Evolutionary conservation across 1,139 yeast species (phyloP), one percentile per base, ranked within the genome.

Genomic region (Kluyveromyces sp.): DNA sequence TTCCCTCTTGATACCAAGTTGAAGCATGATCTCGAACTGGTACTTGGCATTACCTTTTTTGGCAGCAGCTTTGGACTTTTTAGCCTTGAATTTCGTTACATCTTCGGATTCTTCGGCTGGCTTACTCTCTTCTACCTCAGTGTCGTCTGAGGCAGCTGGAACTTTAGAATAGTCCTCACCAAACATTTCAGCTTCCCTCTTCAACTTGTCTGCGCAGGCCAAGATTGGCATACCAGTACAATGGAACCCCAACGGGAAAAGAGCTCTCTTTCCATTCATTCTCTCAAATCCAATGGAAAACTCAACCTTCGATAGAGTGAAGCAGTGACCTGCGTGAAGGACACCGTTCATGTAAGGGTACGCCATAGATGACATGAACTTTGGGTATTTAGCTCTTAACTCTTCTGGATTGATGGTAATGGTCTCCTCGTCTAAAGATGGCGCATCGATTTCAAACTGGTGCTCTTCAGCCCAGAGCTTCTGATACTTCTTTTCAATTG

Each of bases 151-250:
- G 35, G 70, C 77, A 37, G 76, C 72, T 40, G 80, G 81, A 39
- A 73, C 81, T n/a, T 79, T 79, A 17, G 78, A 71, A 61, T 86
- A 92, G 59, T 86, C 89, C 25, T 68, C 72, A 40, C 99, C 98
- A 65, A 92, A 92, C 64, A 78, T 67, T 68, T 92, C 97, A 47
- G 89, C 74, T 72, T 92, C 98, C 66, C 98, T 79, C 61, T 80
- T 78, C 58, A 94, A 77, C 68, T 92, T 92, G 68, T 92, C 99
- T 40, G 99, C 98, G 60, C 96, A 78, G 15, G 98, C 92, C 70
- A 80, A 83, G 65, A 92, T 94, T 46, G 99, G 98, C 96, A 92
- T 84, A 73, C 99, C 99, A 36, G 98, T 92, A 75, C 98, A 94
- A 68, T 92, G 99, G 81, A 92, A 92, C 43, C 98, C 99, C 49